Base-by-base conservation (phyloP, 257 asterid species). In the Phtheirospermum japonicum region DNA sequence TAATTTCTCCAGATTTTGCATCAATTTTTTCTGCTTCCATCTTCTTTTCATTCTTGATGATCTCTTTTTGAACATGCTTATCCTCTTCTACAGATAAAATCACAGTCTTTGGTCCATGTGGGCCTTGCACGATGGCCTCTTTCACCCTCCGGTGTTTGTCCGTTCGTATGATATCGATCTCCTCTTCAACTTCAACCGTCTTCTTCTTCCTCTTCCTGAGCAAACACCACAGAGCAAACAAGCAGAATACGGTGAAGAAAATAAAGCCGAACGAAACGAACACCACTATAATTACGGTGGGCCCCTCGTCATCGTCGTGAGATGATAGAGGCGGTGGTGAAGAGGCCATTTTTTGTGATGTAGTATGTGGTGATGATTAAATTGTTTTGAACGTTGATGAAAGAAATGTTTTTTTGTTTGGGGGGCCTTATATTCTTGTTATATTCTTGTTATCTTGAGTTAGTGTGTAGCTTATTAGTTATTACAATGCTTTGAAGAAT, bases 401-500 rank as follows among this genome's bases (percentile, higher is more conserved):
- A 42, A 23, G 1, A 23, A 23, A 23, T 23, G 28, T 23, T 23
- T 36, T 43, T 31, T 33, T 59, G 19, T 70, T 59, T 5, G 53
- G 48, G 8, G 76, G 17, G 33, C 9, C 28, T 46, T 65, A 46
- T 74, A 64, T 71, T 30, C 32, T 48, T 59, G 57, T 6, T 8
- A 49, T 46, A 64, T 71, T 30, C 32, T 48, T 59, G 57, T 6
- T 8, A 49, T 46, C n/a, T n/a, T n/a, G 65, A 33, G 36, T 56
- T 46, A 17, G 10, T 5, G 54, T 65, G 70, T 68, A 58, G 64
- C 60, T 37, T 37, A 2, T 0, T 37, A 10, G 28, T 45, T 59
- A 48, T 64, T 51, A 56, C 81, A 76, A 71, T 79, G 82, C 84
- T 82, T 73, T 11, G 60, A 79, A 74, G 88, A 66, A 71, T 73